Evolutionary conservation across 208 protist species (phyloP).

Genomic region (Acanthamoeba lenticulata): DNA sequence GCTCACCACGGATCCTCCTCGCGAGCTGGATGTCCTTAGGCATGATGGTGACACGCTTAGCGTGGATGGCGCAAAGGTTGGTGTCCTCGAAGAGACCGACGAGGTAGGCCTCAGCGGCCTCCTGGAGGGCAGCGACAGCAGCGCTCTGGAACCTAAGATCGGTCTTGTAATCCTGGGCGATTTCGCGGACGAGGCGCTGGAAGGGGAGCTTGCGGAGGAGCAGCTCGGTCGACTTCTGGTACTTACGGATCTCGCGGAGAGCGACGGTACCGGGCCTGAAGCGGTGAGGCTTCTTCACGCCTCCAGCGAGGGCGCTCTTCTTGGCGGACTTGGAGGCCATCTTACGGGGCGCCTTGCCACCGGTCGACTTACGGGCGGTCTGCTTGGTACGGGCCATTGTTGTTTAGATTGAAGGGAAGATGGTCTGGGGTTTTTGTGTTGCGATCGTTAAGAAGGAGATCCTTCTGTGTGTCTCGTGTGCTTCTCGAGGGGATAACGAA

Average conservation of each 20-base stretch:
- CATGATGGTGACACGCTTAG: conserved; percentile 98
- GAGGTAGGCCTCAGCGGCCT: conserved; percentile 92
- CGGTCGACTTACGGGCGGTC: conserved; percentile 97
- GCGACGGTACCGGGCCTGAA: conserved; percentile 99
- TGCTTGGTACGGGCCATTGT: conserved; percentile 97
- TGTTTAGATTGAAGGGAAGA: no score
- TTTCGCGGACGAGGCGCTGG: conserved; percentile 98
- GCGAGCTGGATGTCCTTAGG: conserved; percentile 99
- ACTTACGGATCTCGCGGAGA: conserved; percentile 98
- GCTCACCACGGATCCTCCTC: conserved; percentile 96
- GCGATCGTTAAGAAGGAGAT: no score
- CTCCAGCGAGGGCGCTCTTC: conserved; percentile 91
- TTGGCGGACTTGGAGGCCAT: conserved; percentile 96
- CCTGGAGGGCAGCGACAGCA: conserved; percentile 96
- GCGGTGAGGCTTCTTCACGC: conserved; percentile 96
- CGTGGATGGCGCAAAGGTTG: conserved; percentile 78
- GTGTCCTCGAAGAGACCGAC: conserved; percentile 90
- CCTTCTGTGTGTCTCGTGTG: no score
- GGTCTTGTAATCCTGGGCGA: conserved; percentile 94
- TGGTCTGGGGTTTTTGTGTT: no score
- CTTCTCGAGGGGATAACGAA: no score
- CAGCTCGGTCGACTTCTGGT: conserved; percentile 98
- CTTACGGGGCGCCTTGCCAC: conserved; percentile 95
- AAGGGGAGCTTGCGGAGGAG: conserved; percentile 99
- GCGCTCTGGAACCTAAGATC: conserved; percentile 94